A percentile compares a stretch with the other conserved stretches of the same genome.
Conservation (phyloP, 148 eudicot species). For the Pharnaceum exiguum region DNA sequence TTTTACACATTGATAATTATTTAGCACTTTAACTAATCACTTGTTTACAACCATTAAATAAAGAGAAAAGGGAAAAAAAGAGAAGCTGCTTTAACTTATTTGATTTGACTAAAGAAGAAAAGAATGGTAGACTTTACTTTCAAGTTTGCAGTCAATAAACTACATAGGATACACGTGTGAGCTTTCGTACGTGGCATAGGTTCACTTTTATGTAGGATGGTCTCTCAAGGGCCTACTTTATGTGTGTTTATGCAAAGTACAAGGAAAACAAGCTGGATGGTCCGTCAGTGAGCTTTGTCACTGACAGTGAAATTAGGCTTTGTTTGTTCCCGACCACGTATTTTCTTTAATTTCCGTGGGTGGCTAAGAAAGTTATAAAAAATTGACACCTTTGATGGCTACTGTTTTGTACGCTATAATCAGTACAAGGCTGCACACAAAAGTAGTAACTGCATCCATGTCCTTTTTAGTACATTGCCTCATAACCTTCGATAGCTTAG, state of each 20-base stretch:
- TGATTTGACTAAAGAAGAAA: no score
- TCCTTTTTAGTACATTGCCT: background rate
- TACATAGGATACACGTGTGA: constrained; percentile 7
- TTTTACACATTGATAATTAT: background rate
- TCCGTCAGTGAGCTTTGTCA: constrained; percentile 18
- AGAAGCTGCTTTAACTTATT: background rate
- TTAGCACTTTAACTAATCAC: background rate
- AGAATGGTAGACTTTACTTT: no score
- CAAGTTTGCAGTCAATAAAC: background rate
- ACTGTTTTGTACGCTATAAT: background rate
- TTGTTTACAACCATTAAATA: background rate
- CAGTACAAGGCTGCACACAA: background rate
- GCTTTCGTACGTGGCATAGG: constrained; percentile 11
- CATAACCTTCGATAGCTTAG: background rate
- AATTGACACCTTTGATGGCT: constrained; percentile 8
- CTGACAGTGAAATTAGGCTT: constrained; percentile 8
- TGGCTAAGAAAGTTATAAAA: background rate
- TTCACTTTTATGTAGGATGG: background rate
- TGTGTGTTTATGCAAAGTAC: constrained; percentile 1
- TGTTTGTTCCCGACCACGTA: background rate
- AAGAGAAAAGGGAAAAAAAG: background rate
- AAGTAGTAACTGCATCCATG: background rate
- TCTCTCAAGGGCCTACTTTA: background rate
- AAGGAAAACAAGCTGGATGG: background rate
- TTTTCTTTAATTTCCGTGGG: background rate